Evolutionary conservation across 345 rosid species (phyloP).

Genomic region (Pugionium cornutum): DNA sequence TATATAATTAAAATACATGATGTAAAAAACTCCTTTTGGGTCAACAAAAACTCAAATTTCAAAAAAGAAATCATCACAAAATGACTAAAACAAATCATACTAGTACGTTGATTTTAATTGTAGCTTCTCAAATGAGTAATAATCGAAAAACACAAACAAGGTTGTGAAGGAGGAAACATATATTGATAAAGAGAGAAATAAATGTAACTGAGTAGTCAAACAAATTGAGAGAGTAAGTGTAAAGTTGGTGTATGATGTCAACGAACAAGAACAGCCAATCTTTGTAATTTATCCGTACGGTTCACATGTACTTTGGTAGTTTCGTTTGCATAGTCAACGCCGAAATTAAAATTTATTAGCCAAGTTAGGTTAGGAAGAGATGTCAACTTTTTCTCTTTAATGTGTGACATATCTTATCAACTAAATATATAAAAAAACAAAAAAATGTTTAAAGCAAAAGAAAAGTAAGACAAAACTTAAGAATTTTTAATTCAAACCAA

Average conservation of each 20-base stretch:
- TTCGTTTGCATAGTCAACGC: background rate
- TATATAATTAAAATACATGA: background rate
- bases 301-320: slow-evolving; percentile 37
- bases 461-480: background rate
- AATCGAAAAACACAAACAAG: slow-evolving; percentile 9
- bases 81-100: slow-evolving; percentile 5
- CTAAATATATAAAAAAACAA: background rate
- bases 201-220: slow-evolving; percentile 29
- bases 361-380: slow-evolving; percentile 25
- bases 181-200: background rate
- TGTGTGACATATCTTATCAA: slow-evolving; percentile 16
- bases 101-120: background rate
- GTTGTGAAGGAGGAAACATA: background rate
- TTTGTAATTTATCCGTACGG: slow-evolving; percentile 36
- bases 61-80: background rate
- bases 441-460: background rate
- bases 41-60: background rate
- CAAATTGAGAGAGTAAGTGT: slow-evolving; percentile 27
- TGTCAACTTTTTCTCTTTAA: slow-evolving; percentile 7
- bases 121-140: background rate
- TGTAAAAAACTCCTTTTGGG: background rate
- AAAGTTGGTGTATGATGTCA: slow-evolving; percentile 21
- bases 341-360: slow-evolving; percentile 18
- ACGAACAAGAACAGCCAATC: slow-evolving; percentile 9
- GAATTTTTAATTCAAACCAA: background rate